Evolutionary conservation across 495 filamentous ascomycete species (phyloP).

Genomic region (Penicillium dipodomyicola): DNA sequence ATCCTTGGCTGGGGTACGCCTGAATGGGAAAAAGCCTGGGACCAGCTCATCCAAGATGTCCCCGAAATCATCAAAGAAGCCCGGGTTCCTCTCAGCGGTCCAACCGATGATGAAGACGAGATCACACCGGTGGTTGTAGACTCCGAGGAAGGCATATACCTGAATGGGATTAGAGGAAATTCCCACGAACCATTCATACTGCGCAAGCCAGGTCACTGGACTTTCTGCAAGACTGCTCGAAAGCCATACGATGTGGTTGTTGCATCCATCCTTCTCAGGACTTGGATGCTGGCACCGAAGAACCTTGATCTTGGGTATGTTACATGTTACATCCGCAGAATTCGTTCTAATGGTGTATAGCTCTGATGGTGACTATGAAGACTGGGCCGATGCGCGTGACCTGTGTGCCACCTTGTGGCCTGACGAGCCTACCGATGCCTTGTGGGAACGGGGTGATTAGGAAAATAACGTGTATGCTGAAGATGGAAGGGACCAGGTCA

Average conservation of each 20-base stretch:
- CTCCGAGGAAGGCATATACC: slow-evolving; percentile 8
- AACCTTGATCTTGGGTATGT: not conserved
- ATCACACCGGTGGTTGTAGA: slow-evolving; percentile 7
- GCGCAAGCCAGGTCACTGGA: not conserved
- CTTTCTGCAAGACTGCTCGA: slow-evolving; percentile 13
- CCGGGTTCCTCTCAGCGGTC: not conserved
- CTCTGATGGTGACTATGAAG: slow-evolving; percentile 9
- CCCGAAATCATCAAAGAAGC: slow-evolving; percentile 14
- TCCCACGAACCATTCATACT: slow-evolving; percentile 10
- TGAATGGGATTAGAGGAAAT: slow-evolving; percentile 12
- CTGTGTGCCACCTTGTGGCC: slow-evolving; percentile 9
- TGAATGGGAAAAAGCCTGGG: slow-evolving; percentile 19
- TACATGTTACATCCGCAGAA: too few relatives aligned
- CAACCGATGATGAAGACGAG: not conserved
- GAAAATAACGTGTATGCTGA: not conserved
- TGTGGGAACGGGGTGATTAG: not conserved
- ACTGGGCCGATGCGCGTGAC: not conserved
- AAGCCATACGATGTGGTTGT: slow-evolving; percentile 23
- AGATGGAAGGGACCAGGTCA: not conserved
- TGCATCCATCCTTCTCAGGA: slow-evolving; percentile 15
- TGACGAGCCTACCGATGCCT: not conserved
- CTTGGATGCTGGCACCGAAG: slow-evolving; percentile 16
- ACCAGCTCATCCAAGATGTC: slow-evolving; percentile 17
- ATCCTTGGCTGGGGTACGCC: slow-evolving; percentile 9
- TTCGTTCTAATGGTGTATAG: not conserved